Evolutionary conservation across 2,329 filamentous ascomycete species (phyloP).

Genomic region (Talaromyces sp.): DNA sequence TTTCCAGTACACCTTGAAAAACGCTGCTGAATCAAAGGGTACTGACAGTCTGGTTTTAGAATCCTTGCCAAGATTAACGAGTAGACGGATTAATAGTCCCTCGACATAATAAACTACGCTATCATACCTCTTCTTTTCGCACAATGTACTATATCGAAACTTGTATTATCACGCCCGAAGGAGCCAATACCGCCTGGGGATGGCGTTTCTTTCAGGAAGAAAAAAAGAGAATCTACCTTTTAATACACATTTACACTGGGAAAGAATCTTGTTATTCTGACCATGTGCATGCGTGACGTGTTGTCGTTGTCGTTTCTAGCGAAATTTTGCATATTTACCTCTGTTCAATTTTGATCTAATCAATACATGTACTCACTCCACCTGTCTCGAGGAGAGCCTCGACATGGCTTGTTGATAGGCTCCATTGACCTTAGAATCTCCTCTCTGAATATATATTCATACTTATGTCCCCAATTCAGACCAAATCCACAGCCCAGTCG

Average conservation of each 20-base stretch:
- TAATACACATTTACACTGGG: conserved; percentile 13
- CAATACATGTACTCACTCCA: conserved; percentile 11
- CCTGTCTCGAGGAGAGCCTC: background rate
- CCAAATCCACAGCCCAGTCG: conserved; percentile 21
- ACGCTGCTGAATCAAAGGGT: background rate
- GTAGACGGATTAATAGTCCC: conserved; percentile 49
- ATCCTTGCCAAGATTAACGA: conserved; percentile 99
- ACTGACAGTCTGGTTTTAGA: conserved; percentile 47
- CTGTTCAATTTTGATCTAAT: background rate
- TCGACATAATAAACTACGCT: background rate
- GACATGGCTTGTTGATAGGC: background rate
- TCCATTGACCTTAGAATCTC: conserved; percentile 7
- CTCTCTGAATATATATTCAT: conserved; percentile 10
- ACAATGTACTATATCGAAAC: conserved; percentile 17
- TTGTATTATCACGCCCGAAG: conserved; percentile 15
- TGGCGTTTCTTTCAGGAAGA: background rate
- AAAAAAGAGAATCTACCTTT: conserved; percentile 5
- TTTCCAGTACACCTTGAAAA: conserved; percentile 25
- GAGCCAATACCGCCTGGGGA: background rate
- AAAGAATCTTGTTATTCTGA: conserved; percentile 6
- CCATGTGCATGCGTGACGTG: conserved; percentile 15
- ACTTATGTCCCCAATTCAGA: background rate
- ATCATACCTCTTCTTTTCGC: conserved; percentile 13
- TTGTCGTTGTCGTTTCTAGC: conserved; percentile 15
- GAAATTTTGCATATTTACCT: conserved; percentile 14